A percentile compares a stretch with the other conserved stretches of the same genome.
Conservation (phyloP, 106 monocot species). For the Allium fistulosum region DNA sequence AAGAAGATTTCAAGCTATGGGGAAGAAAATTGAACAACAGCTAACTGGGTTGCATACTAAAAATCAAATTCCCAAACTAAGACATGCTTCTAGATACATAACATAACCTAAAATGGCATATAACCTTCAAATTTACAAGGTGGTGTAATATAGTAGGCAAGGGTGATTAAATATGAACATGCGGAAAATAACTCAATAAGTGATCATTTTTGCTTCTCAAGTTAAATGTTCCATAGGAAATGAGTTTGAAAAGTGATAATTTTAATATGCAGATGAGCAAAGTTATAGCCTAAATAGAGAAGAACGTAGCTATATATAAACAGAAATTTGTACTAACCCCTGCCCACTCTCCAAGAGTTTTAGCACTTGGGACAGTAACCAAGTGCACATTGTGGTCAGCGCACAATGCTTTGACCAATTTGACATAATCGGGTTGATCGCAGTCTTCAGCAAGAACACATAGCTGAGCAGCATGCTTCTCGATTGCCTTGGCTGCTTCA, state of each 20-base stretch:
- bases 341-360: conserved; percentile 81
- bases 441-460: conserved; percentile 77
- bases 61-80: no score
- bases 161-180: not conserved
- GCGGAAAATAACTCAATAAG: not conserved
- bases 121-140: no score
- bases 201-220: not conserved
- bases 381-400: conserved; percentile 77
- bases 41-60: no score
- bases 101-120: no score
- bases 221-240: not conserved
- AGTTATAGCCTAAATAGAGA: not conserved
- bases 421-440: conserved; percentile 81
- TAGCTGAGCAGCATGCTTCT: conserved; percentile 63
- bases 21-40: no score
- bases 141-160: not conserved
- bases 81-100: no score
- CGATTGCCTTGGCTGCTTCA: conserved; percentile 57
- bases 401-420: conserved; percentile 75
- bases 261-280: not conserved
- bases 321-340: conserved; percentile 42
- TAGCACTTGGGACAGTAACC: conserved; percentile 63
- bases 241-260: not conserved
- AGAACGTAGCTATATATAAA: not conserved
- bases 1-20: no score